These are phyloP conservation scores for Acidomyces sp. DNA, from an alignment of 495 filamentous ascomycete genomes.

Conservation along the genomic window DNA sequence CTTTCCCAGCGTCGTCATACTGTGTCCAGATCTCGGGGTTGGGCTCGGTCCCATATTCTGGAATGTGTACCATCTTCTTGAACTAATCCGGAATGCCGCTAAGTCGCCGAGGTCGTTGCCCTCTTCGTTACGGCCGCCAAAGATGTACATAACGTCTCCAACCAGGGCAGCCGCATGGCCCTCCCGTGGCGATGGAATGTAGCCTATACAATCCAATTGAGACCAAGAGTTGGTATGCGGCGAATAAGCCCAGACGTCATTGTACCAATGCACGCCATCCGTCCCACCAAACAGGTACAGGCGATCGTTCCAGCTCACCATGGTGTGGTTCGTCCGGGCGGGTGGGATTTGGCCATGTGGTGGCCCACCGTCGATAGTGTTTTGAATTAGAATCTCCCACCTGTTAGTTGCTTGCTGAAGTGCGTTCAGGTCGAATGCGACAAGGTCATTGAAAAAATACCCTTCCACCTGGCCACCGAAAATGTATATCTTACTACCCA, in stretches of 20 bases:
- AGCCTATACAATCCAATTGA: conserved; percentile 88
- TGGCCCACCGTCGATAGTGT: conserved; percentile 54
- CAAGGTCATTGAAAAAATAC: conserved; percentile 94
- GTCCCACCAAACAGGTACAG: conserved; percentile 97
- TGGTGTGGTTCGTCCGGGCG: conserved; percentile 85
- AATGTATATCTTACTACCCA: conserved; percentile 91
- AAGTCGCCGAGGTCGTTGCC: conserved; percentile 86
- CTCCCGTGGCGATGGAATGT: conserved; percentile 85
- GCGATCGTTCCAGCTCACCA: conserved; percentile 85
- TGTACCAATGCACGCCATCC: conserved; percentile 90
- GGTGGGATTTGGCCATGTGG: conserved; percentile 60
- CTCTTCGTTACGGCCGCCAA: conserved; percentile 90
- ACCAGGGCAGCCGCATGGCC: conserved; percentile 89
- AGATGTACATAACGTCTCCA: conserved; percentile 97
- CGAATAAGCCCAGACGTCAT: conserved; percentile 96
- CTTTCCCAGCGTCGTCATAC: conserved; percentile 90
- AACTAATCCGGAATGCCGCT: conserved; percentile 85
- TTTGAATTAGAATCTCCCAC: conserved; percentile 82
- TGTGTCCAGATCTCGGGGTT: conserved; percentile 85
- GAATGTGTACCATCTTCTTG: conserved; percentile 95
- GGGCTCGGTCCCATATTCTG: conserved; percentile 98
- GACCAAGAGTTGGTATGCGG: conserved; percentile 69
- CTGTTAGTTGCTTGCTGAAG: conserved; percentile 75
- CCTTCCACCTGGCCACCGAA: conserved; percentile 97
- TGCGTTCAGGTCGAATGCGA: conserved; percentile 91